Evolutionary conservation across 2,329 filamentous ascomycete species (phyloP).

Genomic region (Myrmaecium sp.): DNA sequence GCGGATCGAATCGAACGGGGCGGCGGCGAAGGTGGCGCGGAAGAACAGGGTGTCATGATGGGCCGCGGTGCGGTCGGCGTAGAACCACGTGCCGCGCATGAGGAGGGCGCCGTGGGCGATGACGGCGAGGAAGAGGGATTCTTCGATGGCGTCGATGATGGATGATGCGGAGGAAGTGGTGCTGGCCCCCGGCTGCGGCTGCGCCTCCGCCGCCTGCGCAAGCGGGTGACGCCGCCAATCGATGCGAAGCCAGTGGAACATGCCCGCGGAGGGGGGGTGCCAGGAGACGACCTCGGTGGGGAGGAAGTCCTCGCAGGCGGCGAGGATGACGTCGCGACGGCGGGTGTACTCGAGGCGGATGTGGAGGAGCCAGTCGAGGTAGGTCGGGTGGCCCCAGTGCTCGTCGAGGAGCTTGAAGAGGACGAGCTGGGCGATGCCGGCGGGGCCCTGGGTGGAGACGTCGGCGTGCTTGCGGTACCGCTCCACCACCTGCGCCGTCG

Average conservation of each 20-base stretch:
- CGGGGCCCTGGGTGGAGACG: slow-evolving; percentile 68
- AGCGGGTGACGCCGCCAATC: slow-evolving; percentile 50
- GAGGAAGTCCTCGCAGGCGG: slow-evolving; percentile 63
- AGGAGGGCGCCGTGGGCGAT: slow-evolving; percentile 65
- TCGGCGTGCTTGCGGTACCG: slow-evolving; percentile 71
- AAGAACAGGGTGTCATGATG: slow-evolving; percentile 58
- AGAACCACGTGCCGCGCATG: slow-evolving; percentile 82
- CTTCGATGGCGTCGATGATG: slow-evolving; percentile 53
- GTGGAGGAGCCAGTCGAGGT: slow-evolving; percentile 75
- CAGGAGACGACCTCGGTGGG: slow-evolving; percentile 62
- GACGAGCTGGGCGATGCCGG: slow-evolving; percentile 67
- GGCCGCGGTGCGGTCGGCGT: slow-evolving; percentile 47
- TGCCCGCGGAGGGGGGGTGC: slow-evolving; percentile 67
- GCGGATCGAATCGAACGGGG: slow-evolving; percentile 35
- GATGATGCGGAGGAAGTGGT: too few relatives aligned
- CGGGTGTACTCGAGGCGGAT: slow-evolving; percentile 66
- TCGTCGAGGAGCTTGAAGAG: slow-evolving; percentile 85
- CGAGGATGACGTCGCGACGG: slow-evolving; percentile 59
- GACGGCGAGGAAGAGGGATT: slow-evolving; percentile 65
- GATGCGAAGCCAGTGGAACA: slow-evolving; percentile 79
- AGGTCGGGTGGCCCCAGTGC: slow-evolving; percentile 83
- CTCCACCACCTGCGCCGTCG: slow-evolving; percentile 67
- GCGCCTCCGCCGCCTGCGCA: slow-evolving; percentile 25
- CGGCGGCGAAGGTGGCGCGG: slow-evolving; percentile 76
- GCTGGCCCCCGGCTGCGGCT: not conserved